Evolutionary conservation across 1,284 basidiomycete genomes (phyloP), one percentile per base, ranked within the genome.

Genomic region (Inonotus obliquus): DNA sequence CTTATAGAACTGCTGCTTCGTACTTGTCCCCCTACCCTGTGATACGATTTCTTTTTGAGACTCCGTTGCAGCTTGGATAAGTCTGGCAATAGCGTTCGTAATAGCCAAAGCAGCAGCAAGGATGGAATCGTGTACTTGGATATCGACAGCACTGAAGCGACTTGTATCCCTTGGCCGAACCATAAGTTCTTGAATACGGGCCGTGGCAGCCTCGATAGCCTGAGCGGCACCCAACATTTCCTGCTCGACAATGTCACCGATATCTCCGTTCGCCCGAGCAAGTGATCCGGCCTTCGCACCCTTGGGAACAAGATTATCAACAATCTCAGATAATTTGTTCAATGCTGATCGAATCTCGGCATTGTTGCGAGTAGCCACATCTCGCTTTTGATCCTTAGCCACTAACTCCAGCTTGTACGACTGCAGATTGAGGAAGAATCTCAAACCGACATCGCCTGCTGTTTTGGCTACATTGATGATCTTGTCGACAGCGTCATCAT

Each of bases 41-140:
- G 91, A 88, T 53, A 99, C 97, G 65, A 99, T 99, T 77, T 99
- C 97, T 73, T 98, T 87, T 75, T 99, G 97, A 52, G 92, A 96
- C 55, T 96, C 96, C 1, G 96, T 98, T 4, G 97, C 96, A 4
- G 96, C 96, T 72, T 92, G 85, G 72, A 99, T 99, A 64, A 99
- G 85, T 29, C 95, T 88, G 4, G 87, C 92, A 69, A 99, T 99
- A 41, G 96, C 96, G 69, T 81, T 92, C 25, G 96, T 97, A 77
- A 99, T 98, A 6, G 92, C 92, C 75, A 98, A 82, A 2, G 96
- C 92, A 4, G 96, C 92, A 44, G 91, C 81, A 47, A 99, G 84
- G 69, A 99, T 99, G 27, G 96, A 92, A 73, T 99, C 97, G 80
- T 99, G 97, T 55, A 99, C 96, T 74, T 97, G 92, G 17, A 98